Conservation (phyloP, 176 grass and related monocot genomes). For the Puya raimondii region DNA sequence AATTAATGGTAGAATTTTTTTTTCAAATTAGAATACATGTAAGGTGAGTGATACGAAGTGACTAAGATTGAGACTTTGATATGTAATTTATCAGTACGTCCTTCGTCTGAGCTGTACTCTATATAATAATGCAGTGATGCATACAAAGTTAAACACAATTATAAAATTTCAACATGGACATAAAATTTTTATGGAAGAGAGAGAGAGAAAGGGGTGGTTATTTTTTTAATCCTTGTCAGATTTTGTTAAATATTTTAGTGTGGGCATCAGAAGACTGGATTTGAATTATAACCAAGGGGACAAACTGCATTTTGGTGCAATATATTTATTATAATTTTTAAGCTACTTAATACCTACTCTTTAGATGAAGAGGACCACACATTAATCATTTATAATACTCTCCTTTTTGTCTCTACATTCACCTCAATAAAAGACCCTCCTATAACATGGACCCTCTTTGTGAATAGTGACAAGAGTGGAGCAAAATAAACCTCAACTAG, state of each 20-base stretch:
- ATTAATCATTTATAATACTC: not conserved
- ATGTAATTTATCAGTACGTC: too few relatives aligned
- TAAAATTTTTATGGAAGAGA: not conserved
- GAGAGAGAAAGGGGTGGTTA: constrained; percentile 1
- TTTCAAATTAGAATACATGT: too few relatives aligned
- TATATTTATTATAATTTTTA: not conserved
- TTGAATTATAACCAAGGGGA: not conserved
- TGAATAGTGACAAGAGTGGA: constrained; percentile 1
- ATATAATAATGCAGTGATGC: too few relatives aligned
- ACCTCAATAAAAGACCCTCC: not conserved
- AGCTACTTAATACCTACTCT: not conserved
- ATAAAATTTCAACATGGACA: constrained; percentile 4
- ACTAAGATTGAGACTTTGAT: too few relatives aligned
- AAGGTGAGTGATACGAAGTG: too few relatives aligned
- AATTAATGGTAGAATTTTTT: too few relatives aligned
- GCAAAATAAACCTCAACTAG: constrained; percentile 15
- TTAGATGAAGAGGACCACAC: not conserved
- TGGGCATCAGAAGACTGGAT: not conserved
- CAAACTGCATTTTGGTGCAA: not conserved
- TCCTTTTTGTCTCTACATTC: not conserved
- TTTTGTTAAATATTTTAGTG: constrained; percentile 4
- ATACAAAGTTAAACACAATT: too few relatives aligned
- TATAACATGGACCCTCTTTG: not conserved
- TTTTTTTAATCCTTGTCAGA: constrained; percentile 15
- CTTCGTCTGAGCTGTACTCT: too few relatives aligned